A percentile compares a stretch with the other conserved stretches of the same genome.
These are phyloP conservation scores for Trichoderma sp. DNA, from an alignment of 2,329 filamentous ascomycete genomes.

Conservation along the genomic window DNA sequence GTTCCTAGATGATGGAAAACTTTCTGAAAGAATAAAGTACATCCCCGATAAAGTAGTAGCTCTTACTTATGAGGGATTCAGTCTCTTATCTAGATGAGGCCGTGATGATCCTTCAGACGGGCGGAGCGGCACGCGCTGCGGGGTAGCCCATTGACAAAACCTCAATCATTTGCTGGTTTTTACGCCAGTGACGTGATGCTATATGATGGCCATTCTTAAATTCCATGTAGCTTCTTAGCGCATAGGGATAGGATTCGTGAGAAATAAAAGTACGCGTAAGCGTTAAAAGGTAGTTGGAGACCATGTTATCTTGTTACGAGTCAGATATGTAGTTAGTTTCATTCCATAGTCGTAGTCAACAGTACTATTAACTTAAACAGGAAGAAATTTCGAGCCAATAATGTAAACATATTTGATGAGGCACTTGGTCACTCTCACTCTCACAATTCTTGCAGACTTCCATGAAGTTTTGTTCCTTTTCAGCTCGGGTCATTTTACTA, in stretches of 20 bases:
- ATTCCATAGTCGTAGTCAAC: background rate
- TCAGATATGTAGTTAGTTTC: background rate
- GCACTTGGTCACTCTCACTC: background rate
- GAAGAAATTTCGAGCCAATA: background rate
- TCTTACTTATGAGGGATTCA: background rate
- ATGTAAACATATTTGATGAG: background rate
- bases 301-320: background rate
- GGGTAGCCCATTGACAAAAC: background rate
- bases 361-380: background rate
- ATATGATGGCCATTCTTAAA: background rate
- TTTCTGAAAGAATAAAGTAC: background rate
- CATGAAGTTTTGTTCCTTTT: background rate
- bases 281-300: background rate
- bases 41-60: background rate
- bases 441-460: background rate
- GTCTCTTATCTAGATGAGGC: background rate
- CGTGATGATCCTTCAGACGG: background rate
- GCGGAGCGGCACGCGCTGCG: background rate
- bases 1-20: background rate
- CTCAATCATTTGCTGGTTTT: background rate
- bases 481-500: background rate
- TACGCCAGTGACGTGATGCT: conserved; percentile 2
- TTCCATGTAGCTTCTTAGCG: background rate
- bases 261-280: background rate
- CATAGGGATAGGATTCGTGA: background rate